These are phyloP conservation scores for Cynanchum wilfordii DNA, from an alignment of 257 asterid species.

Conservation along the genomic window DNA sequence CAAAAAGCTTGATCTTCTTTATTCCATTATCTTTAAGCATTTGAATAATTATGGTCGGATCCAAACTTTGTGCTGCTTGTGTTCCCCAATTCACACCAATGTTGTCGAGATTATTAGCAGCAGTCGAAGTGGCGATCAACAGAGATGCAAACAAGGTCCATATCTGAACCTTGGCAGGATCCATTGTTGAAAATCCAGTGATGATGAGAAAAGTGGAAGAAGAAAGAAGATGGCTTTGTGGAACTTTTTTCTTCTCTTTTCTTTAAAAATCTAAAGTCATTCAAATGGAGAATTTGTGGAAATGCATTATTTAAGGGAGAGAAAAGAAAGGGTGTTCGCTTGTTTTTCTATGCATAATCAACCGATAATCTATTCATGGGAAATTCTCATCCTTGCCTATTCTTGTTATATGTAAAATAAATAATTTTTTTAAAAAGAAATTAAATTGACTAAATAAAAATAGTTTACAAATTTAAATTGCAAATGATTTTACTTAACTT, in stretches of 20 bases:
- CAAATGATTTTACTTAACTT: too few relatives aligned
- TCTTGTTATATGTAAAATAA: too few relatives aligned
- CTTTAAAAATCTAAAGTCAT: background rate
- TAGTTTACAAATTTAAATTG: too few relatives aligned
- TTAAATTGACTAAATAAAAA: too few relatives aligned
- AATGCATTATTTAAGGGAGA: background rate
- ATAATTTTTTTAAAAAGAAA: too few relatives aligned
- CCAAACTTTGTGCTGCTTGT: slow-evolving; percentile 51
- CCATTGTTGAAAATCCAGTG: slow-evolving; percentile 13
- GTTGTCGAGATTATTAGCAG: slow-evolving; percentile 18
- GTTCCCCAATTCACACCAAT: slow-evolving; percentile 84
- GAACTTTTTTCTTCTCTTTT: background rate
- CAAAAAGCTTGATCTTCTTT: slow-evolving; percentile 50
- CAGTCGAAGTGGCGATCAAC: background rate
- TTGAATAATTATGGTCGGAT: slow-evolving; percentile 38
- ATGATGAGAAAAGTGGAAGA: background rate
- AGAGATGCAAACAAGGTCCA: slow-evolving; percentile 7
- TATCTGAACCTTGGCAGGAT: background rate
- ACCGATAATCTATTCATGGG: too few relatives aligned
- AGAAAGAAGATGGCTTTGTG: background rate
- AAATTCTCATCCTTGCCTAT: too few relatives aligned
- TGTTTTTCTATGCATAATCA: background rate
- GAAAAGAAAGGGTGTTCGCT: background rate
- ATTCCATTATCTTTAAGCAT: slow-evolving; percentile 64
- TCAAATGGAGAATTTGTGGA: background rate